These are phyloP conservation scores for Emergomyces pasteurianus DNA, from an alignment of 2,329 filamentous ascomycete species.

Conservation along the genomic window DNA sequence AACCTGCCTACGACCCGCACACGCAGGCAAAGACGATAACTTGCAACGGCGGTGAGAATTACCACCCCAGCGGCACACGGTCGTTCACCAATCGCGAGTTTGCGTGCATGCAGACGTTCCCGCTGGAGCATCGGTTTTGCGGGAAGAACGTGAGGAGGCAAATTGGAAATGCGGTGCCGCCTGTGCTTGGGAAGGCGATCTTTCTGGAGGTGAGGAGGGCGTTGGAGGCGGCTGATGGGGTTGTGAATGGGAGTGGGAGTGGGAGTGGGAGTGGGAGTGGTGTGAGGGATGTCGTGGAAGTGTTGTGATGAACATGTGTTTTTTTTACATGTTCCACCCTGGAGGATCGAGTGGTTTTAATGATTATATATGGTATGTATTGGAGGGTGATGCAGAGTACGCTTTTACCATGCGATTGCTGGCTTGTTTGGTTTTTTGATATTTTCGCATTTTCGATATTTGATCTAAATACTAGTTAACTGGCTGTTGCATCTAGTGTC, in stretches of 20 bases:
- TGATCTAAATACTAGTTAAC: too few relatives aligned
- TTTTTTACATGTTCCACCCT: not conserved
- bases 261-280: not conserved
- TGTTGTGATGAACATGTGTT: not conserved
- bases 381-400: too few relatives aligned
- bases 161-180: conserved; percentile 71
- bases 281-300: not conserved
- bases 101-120: conserved; percentile 60
- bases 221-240: conserved; percentile 26
- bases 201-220: conserved; percentile 26
- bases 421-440: too few relatives aligned
- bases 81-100: conserved; percentile 56
- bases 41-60: conserved; percentile 47
- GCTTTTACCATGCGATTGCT: too few relatives aligned
- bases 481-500: not conserved
- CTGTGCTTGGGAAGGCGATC: conserved; percentile 33
- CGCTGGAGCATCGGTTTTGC: conserved; percentile 46
- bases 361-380: not conserved
- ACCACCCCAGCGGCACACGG: conserved; percentile 53
- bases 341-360: not conserved
- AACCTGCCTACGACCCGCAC: conserved; percentile 36
- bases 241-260: not conserved
- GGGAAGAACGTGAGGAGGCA: conserved; percentile 39
- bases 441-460: too few relatives aligned
- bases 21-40: conserved; percentile 50